Base-by-base conservation (phyloP, 345 rosid species). In the Eucalyptus curtisii region DNA sequence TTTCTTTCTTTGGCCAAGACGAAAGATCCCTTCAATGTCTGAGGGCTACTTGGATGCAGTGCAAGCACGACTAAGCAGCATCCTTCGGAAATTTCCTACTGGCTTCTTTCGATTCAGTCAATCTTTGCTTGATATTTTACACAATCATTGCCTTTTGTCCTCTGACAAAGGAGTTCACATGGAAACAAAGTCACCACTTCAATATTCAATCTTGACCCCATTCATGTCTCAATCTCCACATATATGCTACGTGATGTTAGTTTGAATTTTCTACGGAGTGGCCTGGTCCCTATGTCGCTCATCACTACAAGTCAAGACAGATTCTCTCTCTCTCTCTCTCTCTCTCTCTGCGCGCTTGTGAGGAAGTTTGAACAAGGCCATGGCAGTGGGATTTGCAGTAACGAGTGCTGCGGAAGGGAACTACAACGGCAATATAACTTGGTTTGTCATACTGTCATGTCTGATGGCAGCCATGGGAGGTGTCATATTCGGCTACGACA, bases 381-480 rank as follows among this genome's bases (percentile, higher is more conserved):
- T 95, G 98, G 95, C 95, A 50, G 91, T 16, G 61, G 95, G 92
- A 57, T 82, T 92, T 22, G 86, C 91, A 8, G 85, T 88, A 40
- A 24, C 87, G 22, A 89, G 80, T 64, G 93, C 82, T 80, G 90
- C 37, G 13, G 59, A 14, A 27, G 49, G 85, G 81, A 53, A 90
- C 27, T 91, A 94, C 90, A 91, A 91, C 44, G 98, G 96, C 66
- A 92, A 89, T 92, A 91, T 95, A 85, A 97, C 98, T 30, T 71
- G 33, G 49, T 95, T 95, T 87, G 97, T 95, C 50, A 91, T 95
- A 27, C 90, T 96, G 13, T 97, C 98, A 15, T 96, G 98, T 89
- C 91, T 95, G 90, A 93, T 95, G 95, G 99, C 99, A 33, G 96
- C 96, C 92, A 96, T 93, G 95, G 99, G 99, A 88, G 99, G 99